phyloP scores from a whole-genome alignment of 441 rosid genomes.

The Euphorbia celastroides region DNA sequence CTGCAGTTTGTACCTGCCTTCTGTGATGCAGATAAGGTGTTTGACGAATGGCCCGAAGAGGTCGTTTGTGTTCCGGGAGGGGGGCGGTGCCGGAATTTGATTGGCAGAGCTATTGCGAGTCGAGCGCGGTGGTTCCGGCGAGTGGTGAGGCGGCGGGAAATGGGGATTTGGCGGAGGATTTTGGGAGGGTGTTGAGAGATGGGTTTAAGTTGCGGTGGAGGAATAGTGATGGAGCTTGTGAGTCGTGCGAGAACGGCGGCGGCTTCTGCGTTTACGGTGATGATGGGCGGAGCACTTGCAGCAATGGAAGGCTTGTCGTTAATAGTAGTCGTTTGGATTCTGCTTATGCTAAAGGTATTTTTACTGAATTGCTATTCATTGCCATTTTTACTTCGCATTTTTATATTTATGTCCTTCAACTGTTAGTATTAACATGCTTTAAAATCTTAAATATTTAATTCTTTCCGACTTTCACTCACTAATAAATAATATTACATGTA shows the following conservation, averaged over 20 bases:
- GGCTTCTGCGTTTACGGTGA: constrained; percentile 25
- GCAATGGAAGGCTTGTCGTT: constrained; percentile 15
- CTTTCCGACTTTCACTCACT: too few species aligned
- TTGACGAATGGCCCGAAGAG: constrained; percentile 12
- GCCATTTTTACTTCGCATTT: too few species aligned
- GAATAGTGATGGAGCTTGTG: constrained; percentile 17
- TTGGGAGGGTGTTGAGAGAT: constrained; percentile 9
- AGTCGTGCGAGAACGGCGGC: constrained; percentile 23
- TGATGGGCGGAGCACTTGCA: constrained; percentile 14
- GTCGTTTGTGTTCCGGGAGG: constrained; percentile 22
- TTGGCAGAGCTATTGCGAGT: constrained; percentile 26
- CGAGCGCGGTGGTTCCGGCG: constrained; percentile 13
- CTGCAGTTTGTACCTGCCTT: constrained; percentile 28
- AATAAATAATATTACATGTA: too few species aligned
- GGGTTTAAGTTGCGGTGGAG: constrained; percentile 28
- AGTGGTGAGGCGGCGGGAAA: constrained; percentile 4
- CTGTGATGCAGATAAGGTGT: constrained; percentile 22
- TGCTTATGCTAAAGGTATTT: neutral
- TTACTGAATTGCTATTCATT: too few species aligned
- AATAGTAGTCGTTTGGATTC: constrained; percentile 1
- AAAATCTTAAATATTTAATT: too few species aligned
- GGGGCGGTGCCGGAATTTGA: constrained; percentile 28
- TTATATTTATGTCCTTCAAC: too few species aligned
- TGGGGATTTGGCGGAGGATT: constrained; percentile 4
- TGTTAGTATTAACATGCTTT: too few species aligned